These are phyloP conservation scores for Lolium multiflorum DNA, from an alignment of 176 grass and related monocot species.

Conservation along the genomic window DNA sequence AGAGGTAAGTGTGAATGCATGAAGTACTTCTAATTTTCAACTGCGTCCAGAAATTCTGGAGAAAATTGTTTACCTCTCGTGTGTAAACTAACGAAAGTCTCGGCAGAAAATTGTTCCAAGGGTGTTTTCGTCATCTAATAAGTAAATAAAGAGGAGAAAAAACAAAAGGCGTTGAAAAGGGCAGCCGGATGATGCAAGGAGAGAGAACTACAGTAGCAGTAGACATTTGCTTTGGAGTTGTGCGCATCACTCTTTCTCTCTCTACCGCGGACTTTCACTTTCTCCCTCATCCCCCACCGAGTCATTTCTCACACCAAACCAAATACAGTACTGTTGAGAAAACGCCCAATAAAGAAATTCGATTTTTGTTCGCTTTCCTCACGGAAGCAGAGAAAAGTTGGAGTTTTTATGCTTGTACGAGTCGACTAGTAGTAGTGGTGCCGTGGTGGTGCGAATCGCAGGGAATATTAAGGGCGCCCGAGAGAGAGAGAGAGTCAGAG, in stretches of 20 bases:
- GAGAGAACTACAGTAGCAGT: neutral
- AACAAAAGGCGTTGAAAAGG: slow-evolving; percentile 25
- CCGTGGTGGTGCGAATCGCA: neutral
- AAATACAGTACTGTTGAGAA: neutral
- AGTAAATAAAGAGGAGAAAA: neutral
- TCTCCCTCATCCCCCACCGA: slow-evolving; percentile 16
- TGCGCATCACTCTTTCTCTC: slow-evolving; percentile 9
- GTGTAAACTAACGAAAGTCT: neutral
- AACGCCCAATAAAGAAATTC: neutral
- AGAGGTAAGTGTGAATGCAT: too few species aligned
- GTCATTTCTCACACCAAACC: slow-evolving; percentile 10
- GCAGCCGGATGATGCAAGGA: neutral
- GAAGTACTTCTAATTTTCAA: neutral
- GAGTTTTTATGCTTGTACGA: slow-evolving; percentile 22
- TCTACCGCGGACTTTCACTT: neutral
- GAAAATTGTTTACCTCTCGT: neutral
- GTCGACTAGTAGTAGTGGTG: neutral
- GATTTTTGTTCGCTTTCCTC: slow-evolving; percentile 20
- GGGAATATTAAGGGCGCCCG: slow-evolving; percentile 7
- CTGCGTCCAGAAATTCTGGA: neutral
- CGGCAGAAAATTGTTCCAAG: neutral
- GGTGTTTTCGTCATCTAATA: neutral
- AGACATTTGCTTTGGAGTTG: slow-evolving; percentile 23
- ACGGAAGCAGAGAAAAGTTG: slow-evolving; percentile 32
- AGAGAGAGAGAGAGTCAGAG: neutral